Percentiles rank a stretch among this genome's conserved stretches.
These are phyloP conservation scores for Venturia nashicola DNA, from an alignment of 2,329 filamentous ascomycete genomes.

Conservation along the genomic window DNA sequence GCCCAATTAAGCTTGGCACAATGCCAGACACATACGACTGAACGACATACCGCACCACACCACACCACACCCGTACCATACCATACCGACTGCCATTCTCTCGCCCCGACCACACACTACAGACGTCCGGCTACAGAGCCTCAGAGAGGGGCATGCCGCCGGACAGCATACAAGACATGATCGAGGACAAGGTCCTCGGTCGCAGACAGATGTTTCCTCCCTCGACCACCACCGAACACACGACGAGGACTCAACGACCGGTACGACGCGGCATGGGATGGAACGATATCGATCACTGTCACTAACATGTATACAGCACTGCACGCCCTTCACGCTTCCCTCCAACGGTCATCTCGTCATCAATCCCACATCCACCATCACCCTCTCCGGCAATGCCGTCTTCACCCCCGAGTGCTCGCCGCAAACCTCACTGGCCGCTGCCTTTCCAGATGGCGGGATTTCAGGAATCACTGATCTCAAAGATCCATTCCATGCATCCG, in stretches of 20 bases:
- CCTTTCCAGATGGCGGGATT: conserved; percentile 17
- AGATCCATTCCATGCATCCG: conserved; percentile 88
- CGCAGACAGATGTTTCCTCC: neutral
- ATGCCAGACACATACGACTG: neutral
- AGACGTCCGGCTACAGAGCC: neutral
- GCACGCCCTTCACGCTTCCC: conserved; percentile 50
- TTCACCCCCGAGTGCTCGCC: conserved; percentile 47
- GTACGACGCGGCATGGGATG: neutral
- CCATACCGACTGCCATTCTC: neutral
- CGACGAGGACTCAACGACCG: neutral
- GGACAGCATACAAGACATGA: neutral
- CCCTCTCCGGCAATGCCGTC: conserved; percentile 45
- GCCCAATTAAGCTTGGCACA: neutral
- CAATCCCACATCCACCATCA: conserved; percentile 41
- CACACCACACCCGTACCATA: neutral
- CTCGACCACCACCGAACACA: neutral
- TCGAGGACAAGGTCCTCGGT: neutral
- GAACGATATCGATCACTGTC: neutral
- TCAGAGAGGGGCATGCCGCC: neutral
- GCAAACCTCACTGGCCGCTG: conserved; percentile 27
- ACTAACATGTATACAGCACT: conserved; percentile 30
- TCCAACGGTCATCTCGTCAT: conserved; percentile 45
- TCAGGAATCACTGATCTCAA: conserved; percentile 52
- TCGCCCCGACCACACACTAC: neutral
- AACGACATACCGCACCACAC: neutral